Base-by-base conservation (phyloP, 2,329 filamentous ascomycete species). In the Whalleya microplaca region DNA sequence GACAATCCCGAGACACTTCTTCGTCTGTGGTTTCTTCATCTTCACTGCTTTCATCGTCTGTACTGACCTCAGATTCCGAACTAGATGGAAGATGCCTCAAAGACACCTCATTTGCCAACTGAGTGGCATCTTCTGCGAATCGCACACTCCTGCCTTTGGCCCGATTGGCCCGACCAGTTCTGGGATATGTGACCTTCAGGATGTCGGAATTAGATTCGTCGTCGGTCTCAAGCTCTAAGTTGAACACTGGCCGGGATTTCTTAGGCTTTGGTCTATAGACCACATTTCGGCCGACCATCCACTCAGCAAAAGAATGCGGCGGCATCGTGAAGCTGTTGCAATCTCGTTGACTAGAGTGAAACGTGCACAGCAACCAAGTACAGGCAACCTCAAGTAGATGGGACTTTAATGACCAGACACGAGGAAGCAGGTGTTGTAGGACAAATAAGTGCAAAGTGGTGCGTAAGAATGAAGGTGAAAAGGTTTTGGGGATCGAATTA, bases 131-230 rank as follows among this genome's bases (percentile, higher is more conserved):
- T 20, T 55, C 53, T 12, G 27, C 23, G 32, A 62, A 63, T 9
- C 56, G 64, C 23, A 68, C 58, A 3, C 64, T 58, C 9, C 62
- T 62, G 29, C 43, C 41, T 48, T 16, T 58, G 44, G 37, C 19
- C 32, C 55, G 56, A 16, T 16, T 58, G 44, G 37, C 19, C 32
- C 55, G 56, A 16, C 71, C 64, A 3, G 71, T 69, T 50, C 80
- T 77, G 1, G 81, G 80, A 49, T 81, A 80, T 1, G 78, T 80
- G 40, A 84, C 67, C 18, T 69, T 74, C 51, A 84, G 67, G 2
- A 73, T 77, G 50, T 84, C 81, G 21, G 76, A 72, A 7, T 78
- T 76, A n/a, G 74, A 75, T 53, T 82, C 79, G 43, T 84, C 80
- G 58, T 84, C 80, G 10, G 81, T 83, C 14, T 75, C 69, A 71